phyloP scores from a whole-genome alignment of 345 rosid species.

The Passiflora organensis region DNA sequence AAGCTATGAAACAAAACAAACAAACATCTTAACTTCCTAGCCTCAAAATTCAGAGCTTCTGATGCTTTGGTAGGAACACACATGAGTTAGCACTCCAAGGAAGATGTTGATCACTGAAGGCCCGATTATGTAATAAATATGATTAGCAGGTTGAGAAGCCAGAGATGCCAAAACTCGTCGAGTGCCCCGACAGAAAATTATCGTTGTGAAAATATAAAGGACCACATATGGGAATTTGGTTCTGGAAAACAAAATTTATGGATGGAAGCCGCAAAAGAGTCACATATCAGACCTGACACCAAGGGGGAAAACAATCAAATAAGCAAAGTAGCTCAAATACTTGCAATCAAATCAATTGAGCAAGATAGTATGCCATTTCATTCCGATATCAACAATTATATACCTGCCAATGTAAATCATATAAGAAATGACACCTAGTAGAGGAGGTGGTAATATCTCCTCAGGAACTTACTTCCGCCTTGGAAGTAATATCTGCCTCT shows the following conservation, averaged over 20 bases:
- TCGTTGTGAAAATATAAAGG: constrained; percentile 9
- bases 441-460: constrained; percentile 20
- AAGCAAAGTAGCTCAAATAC: no score
- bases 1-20: not conserved
- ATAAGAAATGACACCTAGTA: constrained; percentile 33
- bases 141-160: not conserved
- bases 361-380: no score
- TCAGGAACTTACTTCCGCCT: constrained; percentile 55
- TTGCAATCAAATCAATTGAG: no score
- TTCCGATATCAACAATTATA: no score
- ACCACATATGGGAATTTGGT: constrained; percentile 21
- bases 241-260: constrained; percentile 24
- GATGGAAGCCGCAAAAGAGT: constrained; percentile 41
- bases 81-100: constrained; percentile 42
- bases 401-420: no score
- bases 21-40: not conserved
- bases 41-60: constrained; percentile 41
- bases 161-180: constrained; percentile 10
- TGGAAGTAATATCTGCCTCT: constrained; percentile 66
- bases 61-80: constrained; percentile 23
- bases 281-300: constrained; percentile 61
- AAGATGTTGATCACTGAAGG: constrained; percentile 37
- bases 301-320: constrained; percentile 15
- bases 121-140: constrained; percentile 37
- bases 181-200: constrained; percentile 9